phyloP scores from a whole-genome alignment of 2,329 filamentous ascomycete genomes.

The Neofusicoccum kwambonambiense region DNA sequence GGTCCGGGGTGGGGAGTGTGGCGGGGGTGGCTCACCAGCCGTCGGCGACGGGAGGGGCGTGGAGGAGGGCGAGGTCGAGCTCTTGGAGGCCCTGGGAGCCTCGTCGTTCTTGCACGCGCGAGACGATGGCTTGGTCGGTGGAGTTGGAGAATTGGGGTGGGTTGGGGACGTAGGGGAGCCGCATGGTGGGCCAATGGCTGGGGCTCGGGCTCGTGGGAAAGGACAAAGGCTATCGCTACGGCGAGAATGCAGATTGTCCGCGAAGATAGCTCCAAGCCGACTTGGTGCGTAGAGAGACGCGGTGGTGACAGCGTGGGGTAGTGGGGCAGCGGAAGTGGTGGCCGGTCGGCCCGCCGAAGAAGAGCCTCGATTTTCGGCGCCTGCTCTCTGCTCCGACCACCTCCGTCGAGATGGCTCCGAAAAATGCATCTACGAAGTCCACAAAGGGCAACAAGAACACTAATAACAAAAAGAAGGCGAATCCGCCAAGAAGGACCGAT shows the following conservation, averaged over 20 bases:
- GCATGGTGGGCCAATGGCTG: slow-evolving; percentile 41
- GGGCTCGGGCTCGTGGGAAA: too few relatives aligned
- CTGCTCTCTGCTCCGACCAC: background rate
- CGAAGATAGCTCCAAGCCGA: background rate
- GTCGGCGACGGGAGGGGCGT: slow-evolving; percentile 56
- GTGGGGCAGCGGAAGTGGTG: background rate
- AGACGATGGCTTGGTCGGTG: slow-evolving; percentile 51
- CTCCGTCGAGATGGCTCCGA: background rate
- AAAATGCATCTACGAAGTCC: background rate
- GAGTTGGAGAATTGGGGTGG: slow-evolving; percentile 47
- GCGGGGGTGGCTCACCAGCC: slow-evolving; percentile 44
- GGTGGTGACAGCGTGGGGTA: background rate
- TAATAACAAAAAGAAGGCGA: slow-evolving; percentile 1
- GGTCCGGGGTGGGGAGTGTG: background rate
- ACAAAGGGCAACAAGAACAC: background rate
- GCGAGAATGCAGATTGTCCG: background rate
- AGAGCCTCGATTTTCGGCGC: background rate
- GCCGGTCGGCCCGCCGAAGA: background rate
- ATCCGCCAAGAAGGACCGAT: slow-evolving; percentile 3
- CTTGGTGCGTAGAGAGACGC: background rate
- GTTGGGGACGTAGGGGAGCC: slow-evolving; percentile 54
- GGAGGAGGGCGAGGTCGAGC: slow-evolving; percentile 55
- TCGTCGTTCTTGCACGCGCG: slow-evolving; percentile 52
- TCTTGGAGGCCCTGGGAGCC: slow-evolving; percentile 51
- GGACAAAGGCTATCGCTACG: background rate